Evolutionary conservation across 257 asterid species (phyloP), one percentile per base, ranked within the genome.

Genomic region (Salvia hispanica): DNA sequence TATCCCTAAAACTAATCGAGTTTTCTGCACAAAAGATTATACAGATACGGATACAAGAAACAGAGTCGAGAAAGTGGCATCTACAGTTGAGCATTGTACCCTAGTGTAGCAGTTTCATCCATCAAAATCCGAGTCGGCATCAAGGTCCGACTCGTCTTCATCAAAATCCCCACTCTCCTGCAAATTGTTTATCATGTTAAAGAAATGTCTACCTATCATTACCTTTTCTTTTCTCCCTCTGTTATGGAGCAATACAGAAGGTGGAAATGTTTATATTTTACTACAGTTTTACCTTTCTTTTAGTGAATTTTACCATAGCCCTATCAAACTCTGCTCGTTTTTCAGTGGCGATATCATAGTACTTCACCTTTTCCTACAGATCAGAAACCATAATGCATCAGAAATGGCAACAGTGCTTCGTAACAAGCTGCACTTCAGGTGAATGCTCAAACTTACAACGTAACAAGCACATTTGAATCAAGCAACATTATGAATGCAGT

Each of bases 331-430:
- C 98, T 34, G 91, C 88, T 72, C 98, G 90, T 74, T 90, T 92
- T 79, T 85, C 86, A 12, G 98, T 90, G 76, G 98, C 98, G 60
- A 86, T 77, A 72, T 92, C 98, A 62, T 88, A 92, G 79, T 92
- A 92, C 3, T 88, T 76, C 62, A 92, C 97, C 76, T 92, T 90
- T 74, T 88, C 97, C 98, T 92, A 62, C 21, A 69, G 4, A 77
- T 25, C 47, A 66, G 64, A 43, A 85, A 66, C 18, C 15, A 47
- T 16, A 46, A 42, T 43, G 34, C 4, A 73, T 72, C 59, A 76
- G 66, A 58, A 58, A 16, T 37, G 3, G 18, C 28, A 65, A 43
- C 14, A 48, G 36, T 52, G 62, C 9, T 71, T 58, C 18, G 46
- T 47, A 39, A 13, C 62, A 15, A 33, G 43, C 9, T 1, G 51